A percentile compares a stretch with the other conserved stretches of the same genome.
Evolutionary conservation across 106 monocot genomes (phyloP).

Genomic region (Apostasia shenzhenica): DNA sequence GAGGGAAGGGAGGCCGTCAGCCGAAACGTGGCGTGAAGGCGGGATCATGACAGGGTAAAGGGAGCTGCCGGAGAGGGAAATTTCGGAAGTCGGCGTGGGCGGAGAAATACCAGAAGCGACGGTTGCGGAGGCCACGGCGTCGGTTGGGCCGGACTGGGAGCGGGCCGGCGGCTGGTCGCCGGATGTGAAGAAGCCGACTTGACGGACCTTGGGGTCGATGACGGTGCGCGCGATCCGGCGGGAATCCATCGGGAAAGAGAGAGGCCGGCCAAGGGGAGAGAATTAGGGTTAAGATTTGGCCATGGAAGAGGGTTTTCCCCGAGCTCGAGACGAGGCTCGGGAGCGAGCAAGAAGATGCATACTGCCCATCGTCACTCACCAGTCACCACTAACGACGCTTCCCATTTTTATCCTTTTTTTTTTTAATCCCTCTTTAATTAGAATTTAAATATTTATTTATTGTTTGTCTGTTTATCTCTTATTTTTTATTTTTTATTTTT

Average conservation of each 20-base stretch:
- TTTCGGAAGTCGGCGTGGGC: conserved; percentile 16
- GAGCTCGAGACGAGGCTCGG: no score
- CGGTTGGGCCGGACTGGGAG: conserved; percentile 5
- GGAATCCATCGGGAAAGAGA: conserved; percentile 1
- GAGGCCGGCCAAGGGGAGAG: no score
- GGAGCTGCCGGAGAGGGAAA: conserved; percentile 23
- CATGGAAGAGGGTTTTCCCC: no score
- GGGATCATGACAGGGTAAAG: conserved; percentile 85
- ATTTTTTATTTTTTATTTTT: no score
- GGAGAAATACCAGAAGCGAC: background rate
- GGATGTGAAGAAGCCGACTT: conserved; percentile 18
- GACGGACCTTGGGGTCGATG: conserved; percentile 9
- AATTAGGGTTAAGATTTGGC: no score
- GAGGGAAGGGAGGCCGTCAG: conserved; percentile 9
- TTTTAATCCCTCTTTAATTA: no score
- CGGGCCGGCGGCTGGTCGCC: background rate
- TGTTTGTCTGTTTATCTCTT: no score
- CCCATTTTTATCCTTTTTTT: no score
- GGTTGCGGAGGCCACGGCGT: background rate
- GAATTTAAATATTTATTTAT: no score
- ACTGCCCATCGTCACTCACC: no score
- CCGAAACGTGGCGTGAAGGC: conserved; percentile 53
- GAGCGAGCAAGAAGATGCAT: no score
- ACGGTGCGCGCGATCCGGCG: conserved; percentile 5
- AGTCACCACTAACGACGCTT: no score